Conservation (phyloP, 2,329 filamentous ascomycete genomes). For the Fusarium buharicum region DNA sequence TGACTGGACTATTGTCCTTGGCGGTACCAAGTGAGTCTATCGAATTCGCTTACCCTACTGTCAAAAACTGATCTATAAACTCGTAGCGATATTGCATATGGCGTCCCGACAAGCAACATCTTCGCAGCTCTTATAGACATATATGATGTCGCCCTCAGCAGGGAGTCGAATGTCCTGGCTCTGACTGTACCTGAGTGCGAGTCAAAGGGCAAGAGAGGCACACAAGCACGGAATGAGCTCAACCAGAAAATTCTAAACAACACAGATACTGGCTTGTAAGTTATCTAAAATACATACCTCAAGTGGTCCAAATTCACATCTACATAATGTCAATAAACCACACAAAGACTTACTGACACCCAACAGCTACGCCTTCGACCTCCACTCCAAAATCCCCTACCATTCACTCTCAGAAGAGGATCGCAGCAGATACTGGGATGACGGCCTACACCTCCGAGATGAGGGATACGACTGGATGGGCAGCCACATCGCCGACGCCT, state of each 20-base stretch:
- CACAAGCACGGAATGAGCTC: conserved; percentile 55
- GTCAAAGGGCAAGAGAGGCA: conserved; percentile 44
- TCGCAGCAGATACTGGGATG: conserved; percentile 66
- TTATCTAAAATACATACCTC: no score
- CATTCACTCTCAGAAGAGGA: conserved; percentile 59
- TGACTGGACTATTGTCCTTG: conserved; percentile 72
- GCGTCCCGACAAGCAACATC: conserved; percentile 54
- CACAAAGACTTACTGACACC: neutral
- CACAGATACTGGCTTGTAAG: conserved; percentile 63
- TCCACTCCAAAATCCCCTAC: conserved; percentile 65
- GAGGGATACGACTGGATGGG: conserved; percentile 73
- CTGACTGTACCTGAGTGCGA: conserved; percentile 69
- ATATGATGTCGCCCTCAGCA: conserved; percentile 62
- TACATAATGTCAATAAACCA: neutral
- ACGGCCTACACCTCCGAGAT: conserved; percentile 67
- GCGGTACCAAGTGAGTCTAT: conserved; percentile 67
- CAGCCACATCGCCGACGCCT: conserved; percentile 62
- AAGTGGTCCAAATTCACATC: no score
- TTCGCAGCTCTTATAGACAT: conserved; percentile 59
- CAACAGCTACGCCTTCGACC: conserved; percentile 66
- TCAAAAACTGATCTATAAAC: neutral
- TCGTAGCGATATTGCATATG: conserved; percentile 62
- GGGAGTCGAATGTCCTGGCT: conserved; percentile 67
- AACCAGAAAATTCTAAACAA: conserved; percentile 65
- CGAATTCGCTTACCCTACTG: neutral